Evolutionary conservation across 176 grass and related monocot species (phyloP).

Genomic region (Bolboschoenus planiculmis): DNA sequence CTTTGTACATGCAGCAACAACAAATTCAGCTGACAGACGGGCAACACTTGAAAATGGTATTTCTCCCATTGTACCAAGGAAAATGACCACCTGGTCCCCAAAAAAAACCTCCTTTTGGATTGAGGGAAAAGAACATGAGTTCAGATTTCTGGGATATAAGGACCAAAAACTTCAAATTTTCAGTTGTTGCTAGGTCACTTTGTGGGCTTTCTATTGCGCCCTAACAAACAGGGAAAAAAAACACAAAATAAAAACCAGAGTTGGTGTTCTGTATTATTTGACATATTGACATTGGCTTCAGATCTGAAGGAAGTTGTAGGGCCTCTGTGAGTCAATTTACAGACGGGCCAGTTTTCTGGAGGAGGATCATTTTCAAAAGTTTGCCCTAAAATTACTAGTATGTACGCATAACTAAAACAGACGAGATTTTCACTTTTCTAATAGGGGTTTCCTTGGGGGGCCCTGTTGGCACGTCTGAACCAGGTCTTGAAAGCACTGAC

Average conservation of each 20-base stretch:
- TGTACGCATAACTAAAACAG: background rate
- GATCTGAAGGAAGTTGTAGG: background rate
- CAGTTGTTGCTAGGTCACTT: background rate
- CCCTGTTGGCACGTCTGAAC: conserved; percentile 34
- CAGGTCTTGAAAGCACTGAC: conserved; percentile 36
- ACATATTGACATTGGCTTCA: background rate
- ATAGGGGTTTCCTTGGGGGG: background rate
- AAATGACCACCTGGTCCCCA: background rate
- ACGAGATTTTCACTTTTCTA: background rate
- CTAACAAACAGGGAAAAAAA: background rate
- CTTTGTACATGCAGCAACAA: background rate
- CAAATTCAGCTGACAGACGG: background rate
- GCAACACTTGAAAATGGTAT: background rate
- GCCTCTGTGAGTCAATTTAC: background rate
- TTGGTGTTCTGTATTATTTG: background rate
- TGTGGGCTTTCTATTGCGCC: background rate
- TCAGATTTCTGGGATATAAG: background rate
- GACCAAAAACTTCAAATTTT: background rate
- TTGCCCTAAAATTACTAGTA: background rate
- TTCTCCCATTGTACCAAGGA: background rate
- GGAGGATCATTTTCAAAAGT: background rate
- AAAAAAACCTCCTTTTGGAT: background rate
- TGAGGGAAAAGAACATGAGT: background rate
- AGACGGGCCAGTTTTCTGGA: background rate
- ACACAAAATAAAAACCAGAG: background rate